Percentiles rank a stretch among this genome's conserved stretches.
Conservation (phyloP, 176 grass and related monocot genomes). For the Urochloa ruziziensis region DNA sequence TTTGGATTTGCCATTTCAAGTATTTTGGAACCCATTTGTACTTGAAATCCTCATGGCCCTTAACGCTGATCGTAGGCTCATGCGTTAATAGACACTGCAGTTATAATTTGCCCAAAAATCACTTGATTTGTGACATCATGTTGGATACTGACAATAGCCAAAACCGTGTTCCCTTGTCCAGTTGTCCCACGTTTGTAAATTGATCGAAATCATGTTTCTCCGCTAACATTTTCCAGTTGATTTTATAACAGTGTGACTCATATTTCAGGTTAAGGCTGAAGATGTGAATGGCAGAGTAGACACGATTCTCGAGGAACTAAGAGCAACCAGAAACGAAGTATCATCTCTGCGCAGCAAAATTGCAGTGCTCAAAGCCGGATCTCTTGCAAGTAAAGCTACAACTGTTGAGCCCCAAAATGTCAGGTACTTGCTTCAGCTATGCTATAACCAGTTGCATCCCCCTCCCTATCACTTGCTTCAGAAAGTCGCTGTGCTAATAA, state of each 20-base stretch:
- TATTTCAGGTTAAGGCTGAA: constrained; percentile 86
- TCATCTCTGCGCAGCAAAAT: constrained; percentile 76
- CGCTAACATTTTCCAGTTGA: not conserved
- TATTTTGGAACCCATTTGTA: not conserved
- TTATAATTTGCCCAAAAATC: not conserved
- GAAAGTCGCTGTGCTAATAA: not conserved
- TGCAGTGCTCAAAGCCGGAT: constrained; percentile 79
- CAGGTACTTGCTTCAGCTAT: constrained; percentile 52
- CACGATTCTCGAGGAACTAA: constrained; percentile 73
- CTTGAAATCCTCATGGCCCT: not conserved
- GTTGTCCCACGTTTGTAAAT: too few relatives aligned
- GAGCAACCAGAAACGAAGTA: constrained; percentile 80
- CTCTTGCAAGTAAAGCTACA: constrained; percentile 55
- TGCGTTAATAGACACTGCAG: not conserved
- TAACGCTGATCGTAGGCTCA: constrained; percentile 3
- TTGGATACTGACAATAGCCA: not conserved
- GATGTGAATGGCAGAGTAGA: constrained; percentile 84
- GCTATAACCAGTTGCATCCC: not conserved
- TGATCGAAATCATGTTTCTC: not conserved
- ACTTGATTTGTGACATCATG: constrained; percentile 6
- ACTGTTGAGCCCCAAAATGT: constrained; percentile 51
- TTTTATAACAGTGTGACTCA: not conserved
- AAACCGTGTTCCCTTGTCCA: too few relatives aligned
- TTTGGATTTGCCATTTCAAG: constrained; percentile 4
- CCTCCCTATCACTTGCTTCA: not conserved